Evolutionary conservation across 2,329 filamentous ascomycete species (phyloP), one percentile per base, ranked within the genome.

Genomic region (Capronia americana): DNA sequence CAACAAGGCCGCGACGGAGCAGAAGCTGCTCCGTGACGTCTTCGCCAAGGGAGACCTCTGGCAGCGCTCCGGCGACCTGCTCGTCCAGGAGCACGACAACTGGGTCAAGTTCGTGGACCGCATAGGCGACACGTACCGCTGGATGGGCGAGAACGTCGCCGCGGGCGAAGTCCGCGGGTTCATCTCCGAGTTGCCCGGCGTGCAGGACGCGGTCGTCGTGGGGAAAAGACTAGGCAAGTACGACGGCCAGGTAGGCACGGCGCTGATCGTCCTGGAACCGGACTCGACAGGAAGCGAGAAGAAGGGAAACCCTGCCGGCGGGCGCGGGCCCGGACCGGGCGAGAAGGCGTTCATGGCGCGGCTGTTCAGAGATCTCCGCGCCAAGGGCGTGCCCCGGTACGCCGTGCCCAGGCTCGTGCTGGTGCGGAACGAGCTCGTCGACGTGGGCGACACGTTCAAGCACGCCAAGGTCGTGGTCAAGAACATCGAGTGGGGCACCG

Each of bases 121-220:
- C 4, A 78, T 85, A 57, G 84, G 84, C 23, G 84, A 86, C 69
- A 85, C 83, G 0, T 86, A 82, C 73, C 76, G 84, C 6, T 86
- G 84, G 84, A 84, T 95, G 80, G 88, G 88, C 63, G 91, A 94
- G 77, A 94, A 94, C 73, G 90, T 93, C 1, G 92, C 90, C 2
- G 93, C 91, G 0, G 88, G 86, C 58, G 92, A 96, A 76, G 92
- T 96, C 17, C 86, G 89, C 20, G 87, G 92, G 73, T 86, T 87
- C 0, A 78, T 96, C 0, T 88, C 90, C 12, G 79, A 82, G 0
- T 88, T 93, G 73, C 81, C 87, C 0, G 81, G 82, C 0, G 83
- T 96, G 17, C 80, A 84, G 51, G 92, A 96, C 79, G 90, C 91
- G 28, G 96, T 95, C 72, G 92, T 96, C 24, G 96, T 96, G 73